phyloP scores from a whole-genome alignment of 2,329 filamentous ascomycete species.

The Alternaria rosae region DNA sequence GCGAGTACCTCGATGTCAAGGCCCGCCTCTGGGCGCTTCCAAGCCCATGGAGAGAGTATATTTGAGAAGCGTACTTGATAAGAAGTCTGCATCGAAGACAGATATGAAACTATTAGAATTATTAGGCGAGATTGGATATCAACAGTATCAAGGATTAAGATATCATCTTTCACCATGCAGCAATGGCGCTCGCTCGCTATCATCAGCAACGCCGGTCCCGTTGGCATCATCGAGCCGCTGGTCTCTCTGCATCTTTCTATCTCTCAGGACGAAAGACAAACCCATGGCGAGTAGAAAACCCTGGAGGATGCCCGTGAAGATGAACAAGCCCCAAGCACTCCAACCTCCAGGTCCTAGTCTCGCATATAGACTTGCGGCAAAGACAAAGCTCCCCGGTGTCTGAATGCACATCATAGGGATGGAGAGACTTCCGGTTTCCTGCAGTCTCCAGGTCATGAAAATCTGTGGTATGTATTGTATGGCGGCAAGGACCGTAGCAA shows the following conservation, averaged over 20 bases:
- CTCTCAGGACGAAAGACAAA: slow-evolving; percentile 73
- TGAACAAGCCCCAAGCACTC: slow-evolving; percentile 94
- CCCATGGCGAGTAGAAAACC: slow-evolving; percentile 81
- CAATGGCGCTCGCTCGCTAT: slow-evolving; percentile 11
- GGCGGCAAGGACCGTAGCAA: slow-evolving; percentile 78
- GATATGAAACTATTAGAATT: neutral
- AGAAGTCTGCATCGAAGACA: neutral
- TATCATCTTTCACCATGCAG: slow-evolving; percentile 1
- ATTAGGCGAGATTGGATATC: neutral
- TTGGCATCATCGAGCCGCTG: slow-evolving; percentile 3
- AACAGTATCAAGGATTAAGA: neutral
- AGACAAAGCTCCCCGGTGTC: slow-evolving; percentile 89
- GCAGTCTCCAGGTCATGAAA: slow-evolving; percentile 84
- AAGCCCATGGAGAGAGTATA: neutral
- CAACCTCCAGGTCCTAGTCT: slow-evolving; percentile 83
- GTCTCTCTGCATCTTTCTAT: slow-evolving; percentile 33
- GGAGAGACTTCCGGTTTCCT: slow-evolving; percentile 88
- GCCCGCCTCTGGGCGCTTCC: neutral
- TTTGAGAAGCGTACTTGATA: neutral
- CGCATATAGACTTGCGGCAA: slow-evolving; percentile 81
- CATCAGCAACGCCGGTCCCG: neutral
- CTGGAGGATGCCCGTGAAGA: slow-evolving; percentile 86
- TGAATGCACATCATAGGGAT: slow-evolving; percentile 99
- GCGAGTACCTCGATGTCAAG: slow-evolving; percentile 13
- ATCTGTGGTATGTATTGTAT: slow-evolving; percentile 97